Conservation (phyloP, 192 early-diverging fungal genomes). For the Diversispora eburnea region DNA sequence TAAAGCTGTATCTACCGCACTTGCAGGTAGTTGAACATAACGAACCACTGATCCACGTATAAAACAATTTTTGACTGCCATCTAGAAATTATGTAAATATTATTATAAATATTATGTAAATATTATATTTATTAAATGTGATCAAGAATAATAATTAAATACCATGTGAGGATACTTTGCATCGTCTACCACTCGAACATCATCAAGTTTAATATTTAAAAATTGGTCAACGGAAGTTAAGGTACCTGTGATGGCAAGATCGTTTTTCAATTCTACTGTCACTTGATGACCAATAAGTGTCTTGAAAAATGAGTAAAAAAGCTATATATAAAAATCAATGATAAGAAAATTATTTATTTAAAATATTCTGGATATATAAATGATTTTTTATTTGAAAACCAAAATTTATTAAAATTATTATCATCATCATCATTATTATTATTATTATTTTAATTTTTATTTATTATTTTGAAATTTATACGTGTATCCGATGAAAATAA, state of each 20-base stretch:
- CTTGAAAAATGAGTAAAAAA: conserved; percentile 99
- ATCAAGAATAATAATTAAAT: conserved; percentile 21
- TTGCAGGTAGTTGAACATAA: conserved; percentile 87
- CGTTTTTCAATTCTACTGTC: conserved; percentile 98
- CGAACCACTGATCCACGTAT: conserved; percentile 98
- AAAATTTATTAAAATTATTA: neutral
- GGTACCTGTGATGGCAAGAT: conserved; percentile 86
- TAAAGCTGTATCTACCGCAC: conserved; percentile 89
- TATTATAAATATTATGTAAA: no score
- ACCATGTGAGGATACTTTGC: conserved; percentile 97
- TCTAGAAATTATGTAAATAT: conserved; percentile 39
- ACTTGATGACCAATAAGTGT: conserved; percentile 94
- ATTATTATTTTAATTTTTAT: no score
- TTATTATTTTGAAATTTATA: no score
- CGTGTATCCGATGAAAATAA: no score
- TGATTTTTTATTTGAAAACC: neutral
- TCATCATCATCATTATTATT: no score
- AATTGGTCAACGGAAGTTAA: conserved; percentile 99
- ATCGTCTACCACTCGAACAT: conserved; percentile 80
- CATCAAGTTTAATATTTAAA: conserved; percentile 97
- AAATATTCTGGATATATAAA: neutral
- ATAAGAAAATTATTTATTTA: neutral
- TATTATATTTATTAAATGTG: no score
- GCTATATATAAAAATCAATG: conserved; percentile 42
- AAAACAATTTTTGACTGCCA: conserved; percentile 98